These are phyloP conservation scores for Cystoisospora suis DNA, from an alignment of 169 alveolate species.

Conservation along the genomic window DNA sequence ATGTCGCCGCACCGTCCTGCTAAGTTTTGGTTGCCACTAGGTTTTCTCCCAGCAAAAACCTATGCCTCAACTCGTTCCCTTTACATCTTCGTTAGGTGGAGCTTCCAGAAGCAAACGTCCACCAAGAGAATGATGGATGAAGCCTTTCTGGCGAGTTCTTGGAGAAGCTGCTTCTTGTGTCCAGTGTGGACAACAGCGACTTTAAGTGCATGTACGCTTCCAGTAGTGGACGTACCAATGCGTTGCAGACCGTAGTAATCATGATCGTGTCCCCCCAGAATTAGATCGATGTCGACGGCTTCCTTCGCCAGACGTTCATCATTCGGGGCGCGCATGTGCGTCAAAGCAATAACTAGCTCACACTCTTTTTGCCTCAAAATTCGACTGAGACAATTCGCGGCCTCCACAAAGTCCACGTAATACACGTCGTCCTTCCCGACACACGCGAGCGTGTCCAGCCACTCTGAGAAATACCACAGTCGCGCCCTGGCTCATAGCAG, in stretches of 20 bases:
- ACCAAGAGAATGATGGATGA: too few species aligned
- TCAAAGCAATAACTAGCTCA: slow-evolving; percentile 89
- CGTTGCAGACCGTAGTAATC: slow-evolving; percentile 71
- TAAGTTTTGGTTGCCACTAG: too few species aligned
- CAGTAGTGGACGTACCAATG: slow-evolving; percentile 50
- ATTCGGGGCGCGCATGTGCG: slow-evolving; percentile 91
- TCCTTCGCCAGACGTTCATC: slow-evolving; percentile 81
- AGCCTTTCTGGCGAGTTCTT: too few species aligned
- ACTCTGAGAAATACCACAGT: slow-evolving; percentile 71
- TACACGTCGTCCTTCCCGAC: slow-evolving; percentile 78
- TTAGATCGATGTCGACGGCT: slow-evolving; percentile 83
- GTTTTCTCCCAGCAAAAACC: too few species aligned
- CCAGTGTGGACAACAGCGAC: too few species aligned
- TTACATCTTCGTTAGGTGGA: too few species aligned
- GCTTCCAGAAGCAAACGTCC: too few species aligned
- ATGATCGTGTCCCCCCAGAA: slow-evolving; percentile 93
- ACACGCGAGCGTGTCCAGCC: slow-evolving; percentile 87
- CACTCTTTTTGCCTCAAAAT: slow-evolving; percentile 79
- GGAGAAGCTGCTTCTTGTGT: too few species aligned
- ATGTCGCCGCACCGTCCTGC: too few species aligned
- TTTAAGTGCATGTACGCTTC: too few species aligned
- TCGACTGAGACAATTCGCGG: slow-evolving; percentile 74
- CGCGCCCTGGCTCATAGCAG: too few species aligned
- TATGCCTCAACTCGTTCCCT: too few species aligned
- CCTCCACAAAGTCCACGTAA: slow-evolving; percentile 81